These are phyloP conservation scores for Manihot esculenta DNA, from an alignment of 441 rosid species.

Conservation along the genomic window DNA sequence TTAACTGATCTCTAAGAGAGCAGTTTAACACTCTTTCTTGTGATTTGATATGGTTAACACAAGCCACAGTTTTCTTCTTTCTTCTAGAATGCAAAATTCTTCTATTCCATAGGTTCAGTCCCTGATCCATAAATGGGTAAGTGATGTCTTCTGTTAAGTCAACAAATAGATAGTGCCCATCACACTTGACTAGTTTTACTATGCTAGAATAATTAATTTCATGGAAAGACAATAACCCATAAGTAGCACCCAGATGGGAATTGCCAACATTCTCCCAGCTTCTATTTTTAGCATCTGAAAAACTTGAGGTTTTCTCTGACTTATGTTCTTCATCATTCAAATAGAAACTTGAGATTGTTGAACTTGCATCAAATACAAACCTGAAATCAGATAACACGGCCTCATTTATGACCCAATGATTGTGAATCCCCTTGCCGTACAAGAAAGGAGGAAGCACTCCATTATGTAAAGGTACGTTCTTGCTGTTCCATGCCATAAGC, in stretches of 20 bases:
- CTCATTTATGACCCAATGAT: constrained; percentile 72
- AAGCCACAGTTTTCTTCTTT: constrained; percentile 48
- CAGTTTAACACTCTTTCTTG: constrained; percentile 29
- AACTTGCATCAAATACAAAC: constrained; percentile 81
- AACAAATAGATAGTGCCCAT: constrained; percentile 42
- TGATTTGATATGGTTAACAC: constrained; percentile 38
- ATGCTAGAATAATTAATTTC: constrained; percentile 40
- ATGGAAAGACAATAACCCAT: constrained; percentile 58
- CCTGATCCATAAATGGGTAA: constrained; percentile 27
- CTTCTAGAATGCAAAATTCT: constrained; percentile 35
- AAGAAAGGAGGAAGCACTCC: constrained; percentile 90
- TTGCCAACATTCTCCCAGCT: constrained; percentile 81
- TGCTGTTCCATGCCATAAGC: constrained; percentile 81
- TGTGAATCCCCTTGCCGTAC: constrained; percentile 64
- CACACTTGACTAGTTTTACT: constrained; percentile 64
- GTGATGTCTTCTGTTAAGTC: constrained; percentile 30
- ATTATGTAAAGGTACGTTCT: constrained; percentile 53
- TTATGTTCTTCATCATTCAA: constrained; percentile 28
- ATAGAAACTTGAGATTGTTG: constrained; percentile 54
- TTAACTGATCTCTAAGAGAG: constrained; percentile 39
- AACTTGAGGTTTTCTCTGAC: constrained; percentile 23
- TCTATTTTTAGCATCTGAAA: constrained; percentile 34
- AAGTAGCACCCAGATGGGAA: constrained; percentile 64
- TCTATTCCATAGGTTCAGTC: constrained; percentile 32
- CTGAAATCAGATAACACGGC: constrained; percentile 59